phyloP scores from a whole-genome alignment of 2,329 filamentous ascomycete species.

The Alternaria dauci region DNA sequence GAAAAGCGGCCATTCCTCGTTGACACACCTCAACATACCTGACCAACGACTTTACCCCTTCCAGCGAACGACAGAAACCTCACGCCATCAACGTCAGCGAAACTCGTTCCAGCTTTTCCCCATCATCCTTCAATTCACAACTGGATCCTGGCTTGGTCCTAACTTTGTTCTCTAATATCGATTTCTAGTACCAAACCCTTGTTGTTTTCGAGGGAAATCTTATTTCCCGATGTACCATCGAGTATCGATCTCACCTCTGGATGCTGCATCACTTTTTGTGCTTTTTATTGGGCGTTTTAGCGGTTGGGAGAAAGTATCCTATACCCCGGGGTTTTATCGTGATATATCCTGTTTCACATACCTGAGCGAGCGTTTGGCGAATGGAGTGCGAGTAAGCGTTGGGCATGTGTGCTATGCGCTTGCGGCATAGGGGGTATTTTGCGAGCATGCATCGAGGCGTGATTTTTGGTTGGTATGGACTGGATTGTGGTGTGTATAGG shows the following conservation, averaged over 20 bases:
- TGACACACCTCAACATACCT: background rate
- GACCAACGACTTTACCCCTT: background rate
- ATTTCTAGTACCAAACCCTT: slow-evolving; percentile 20
- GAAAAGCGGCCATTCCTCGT: slow-evolving; percentile 17
- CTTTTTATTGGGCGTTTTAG: slow-evolving; percentile 22
- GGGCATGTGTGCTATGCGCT: background rate
- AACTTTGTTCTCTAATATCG: slow-evolving; percentile 18
- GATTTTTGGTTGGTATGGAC: background rate
- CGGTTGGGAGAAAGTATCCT: slow-evolving; percentile 35
- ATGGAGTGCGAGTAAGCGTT: slow-evolving; percentile 2
- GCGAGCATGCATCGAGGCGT: background rate
- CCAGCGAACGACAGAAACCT: slow-evolving; percentile 8
- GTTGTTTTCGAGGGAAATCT: background rate
- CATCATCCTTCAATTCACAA: slow-evolving; percentile 18
- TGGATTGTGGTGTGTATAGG: slow-evolving; percentile 2
- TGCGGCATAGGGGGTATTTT: background rate
- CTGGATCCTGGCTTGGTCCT: slow-evolving; percentile 29
- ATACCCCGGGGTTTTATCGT: slow-evolving; percentile 31
- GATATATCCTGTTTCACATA: background rate
- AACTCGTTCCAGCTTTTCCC: background rate
- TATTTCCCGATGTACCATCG: slow-evolving; percentile 12
- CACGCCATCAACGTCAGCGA: slow-evolving; percentile 8
- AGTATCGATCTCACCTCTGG: slow-evolving; percentile 18
- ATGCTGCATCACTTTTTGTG: slow-evolving; percentile 12
- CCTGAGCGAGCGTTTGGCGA: background rate